Conservation (phyloP, 164 flowering plant species). For the Magnolia kwangsiensis region DNA sequence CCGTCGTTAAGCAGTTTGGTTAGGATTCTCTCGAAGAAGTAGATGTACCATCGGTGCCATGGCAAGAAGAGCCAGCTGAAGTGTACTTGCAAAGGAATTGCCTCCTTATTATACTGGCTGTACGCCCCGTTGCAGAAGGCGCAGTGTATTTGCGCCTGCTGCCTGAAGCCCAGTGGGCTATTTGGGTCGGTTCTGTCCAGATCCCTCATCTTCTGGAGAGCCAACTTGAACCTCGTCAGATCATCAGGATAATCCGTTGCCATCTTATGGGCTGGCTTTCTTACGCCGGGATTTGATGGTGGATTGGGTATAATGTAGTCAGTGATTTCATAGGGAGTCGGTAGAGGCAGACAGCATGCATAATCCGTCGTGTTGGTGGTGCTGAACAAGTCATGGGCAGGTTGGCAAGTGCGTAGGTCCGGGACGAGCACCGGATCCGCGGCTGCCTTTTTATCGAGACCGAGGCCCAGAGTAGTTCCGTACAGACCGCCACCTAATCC, state of each 20-base stretch:
- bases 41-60: slow-evolving; percentile 11
- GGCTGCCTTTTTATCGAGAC: background rate
- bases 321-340: background rate
- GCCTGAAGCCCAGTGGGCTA: background rate
- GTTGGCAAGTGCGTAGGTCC: background rate
- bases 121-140: slow-evolving; percentile 9
- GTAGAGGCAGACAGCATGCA: background rate
- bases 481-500: slow-evolving; percentile 8
- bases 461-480: background rate
- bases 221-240: background rate
- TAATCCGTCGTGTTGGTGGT: background rate
- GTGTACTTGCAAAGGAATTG: slow-evolving; percentile 2
- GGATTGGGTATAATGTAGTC: too few species aligned
- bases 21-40: slow-evolving; percentile 13
- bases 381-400: background rate
- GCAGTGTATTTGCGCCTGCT: slow-evolving; percentile 7
- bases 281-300: background rate
- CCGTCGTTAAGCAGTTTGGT: slow-evolving; percentile 5
- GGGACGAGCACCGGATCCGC: background rate
- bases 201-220: slow-evolving; percentile 4
- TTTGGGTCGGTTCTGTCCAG: background rate
- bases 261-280: background rate
- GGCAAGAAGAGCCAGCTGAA: slow-evolving; percentile 12
- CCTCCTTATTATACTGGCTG: background rate
- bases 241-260: background rate